These are phyloP conservation scores for Schwanniomyces occidentalis DNA, from an alignment of 805 yeast species.

Conservation along the genomic window DNA sequence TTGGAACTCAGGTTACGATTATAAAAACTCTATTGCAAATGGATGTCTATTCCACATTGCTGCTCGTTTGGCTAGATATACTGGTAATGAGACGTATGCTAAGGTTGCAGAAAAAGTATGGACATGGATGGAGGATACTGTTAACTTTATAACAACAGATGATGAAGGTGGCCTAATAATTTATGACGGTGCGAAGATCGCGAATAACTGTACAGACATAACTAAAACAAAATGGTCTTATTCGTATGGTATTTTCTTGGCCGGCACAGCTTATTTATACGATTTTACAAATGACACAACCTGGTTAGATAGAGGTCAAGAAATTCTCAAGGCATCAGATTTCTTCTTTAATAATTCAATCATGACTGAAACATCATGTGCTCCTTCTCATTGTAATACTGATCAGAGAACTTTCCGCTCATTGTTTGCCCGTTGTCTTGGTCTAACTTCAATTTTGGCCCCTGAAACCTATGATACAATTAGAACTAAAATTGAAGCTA, in stretches of 20 bases:
- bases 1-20: slow-evolving; percentile 93
- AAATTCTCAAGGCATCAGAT: slow-evolving; percentile 32
- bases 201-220: slow-evolving; percentile 48
- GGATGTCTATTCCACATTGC: slow-evolving; percentile 87
- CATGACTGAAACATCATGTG: slow-evolving; percentile 64
- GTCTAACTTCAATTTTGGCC: slow-evolving; percentile 54
- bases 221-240: slow-evolving; percentile 63
- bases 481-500: slow-evolving; percentile 38
- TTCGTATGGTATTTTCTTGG: slow-evolving; percentile 64
- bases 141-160: slow-evolving; percentile 21
- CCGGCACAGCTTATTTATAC: slow-evolving; percentile 72
- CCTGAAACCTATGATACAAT: slow-evolving; percentile 50
- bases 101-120: slow-evolving; percentile 75
- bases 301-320: slow-evolving; percentile 43
- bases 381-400: slow-evolving; percentile 51
- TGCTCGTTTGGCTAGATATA: slow-evolving; percentile 83
- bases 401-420: slow-evolving; percentile 79
- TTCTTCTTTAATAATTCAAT: slow-evolving; percentile 49
- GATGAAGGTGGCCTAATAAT: slow-evolving; percentile 36
- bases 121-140: slow-evolving; percentile 69
- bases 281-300: slow-evolving; percentile 51
- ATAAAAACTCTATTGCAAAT: slow-evolving; percentile 88
- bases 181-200: slow-evolving; percentile 60
- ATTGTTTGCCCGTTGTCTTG: slow-evolving; percentile 64
- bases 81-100: slow-evolving; percentile 69